Percentiles rank a stretch among this genome's conserved stretches.
These are phyloP conservation scores for Scheffersomyces insectosa DNA, from an alignment of 1,139 yeast species.

Conservation along the genomic window DNA sequence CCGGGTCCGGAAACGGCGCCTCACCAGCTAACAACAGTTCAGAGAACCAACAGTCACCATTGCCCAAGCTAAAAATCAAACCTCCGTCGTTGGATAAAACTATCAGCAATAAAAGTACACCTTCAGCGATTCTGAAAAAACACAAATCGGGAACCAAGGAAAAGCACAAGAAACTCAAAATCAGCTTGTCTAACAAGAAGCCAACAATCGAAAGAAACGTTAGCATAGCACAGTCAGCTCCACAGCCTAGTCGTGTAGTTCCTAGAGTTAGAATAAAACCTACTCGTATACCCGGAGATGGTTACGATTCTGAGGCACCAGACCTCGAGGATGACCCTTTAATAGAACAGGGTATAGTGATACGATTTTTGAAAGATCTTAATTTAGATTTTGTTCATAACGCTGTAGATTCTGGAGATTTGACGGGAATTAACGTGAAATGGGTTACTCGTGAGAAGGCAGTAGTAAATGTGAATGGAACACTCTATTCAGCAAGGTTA, in stretches of 20 bases:
- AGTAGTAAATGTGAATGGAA: slow-evolving; percentile 53
- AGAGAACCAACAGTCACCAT: slow-evolving; percentile 3
- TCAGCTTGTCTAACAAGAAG: slow-evolving; percentile 15
- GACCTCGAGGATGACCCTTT: slow-evolving; percentile 94
- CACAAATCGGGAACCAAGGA: slow-evolving; percentile 9
- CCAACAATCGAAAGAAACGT: slow-evolving; percentile 4
- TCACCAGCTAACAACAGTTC: slow-evolving; percentile 1
- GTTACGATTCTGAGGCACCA: slow-evolving; percentile 96
- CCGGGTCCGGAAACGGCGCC: slow-evolving; percentile 5
- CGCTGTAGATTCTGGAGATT: slow-evolving; percentile 81
- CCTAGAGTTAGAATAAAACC: slow-evolving; percentile 81
- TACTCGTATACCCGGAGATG: slow-evolving; percentile 86
- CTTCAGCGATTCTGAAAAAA: not conserved
- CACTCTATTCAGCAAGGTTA: slow-evolving; percentile 76
- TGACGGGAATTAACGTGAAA: slow-evolving; percentile 69
- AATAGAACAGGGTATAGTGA: slow-evolving; percentile 79
- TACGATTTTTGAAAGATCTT: slow-evolving; percentile 78
- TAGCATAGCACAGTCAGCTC: slow-evolving; percentile 1
- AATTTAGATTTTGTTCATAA: slow-evolving; percentile 76
- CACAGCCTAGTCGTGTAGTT: slow-evolving; percentile 2
- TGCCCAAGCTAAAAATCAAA: slow-evolving; percentile 21
- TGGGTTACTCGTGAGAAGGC: slow-evolving; percentile 86
- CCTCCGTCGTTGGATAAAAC: slow-evolving; percentile 13
- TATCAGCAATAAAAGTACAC: slow-evolving; percentile 3
- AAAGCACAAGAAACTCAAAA: slow-evolving; percentile 23